These are phyloP conservation scores for Lagenidium sp. DNA, from an alignment of 352 stramenopile species.

Conservation along the genomic window DNA sequence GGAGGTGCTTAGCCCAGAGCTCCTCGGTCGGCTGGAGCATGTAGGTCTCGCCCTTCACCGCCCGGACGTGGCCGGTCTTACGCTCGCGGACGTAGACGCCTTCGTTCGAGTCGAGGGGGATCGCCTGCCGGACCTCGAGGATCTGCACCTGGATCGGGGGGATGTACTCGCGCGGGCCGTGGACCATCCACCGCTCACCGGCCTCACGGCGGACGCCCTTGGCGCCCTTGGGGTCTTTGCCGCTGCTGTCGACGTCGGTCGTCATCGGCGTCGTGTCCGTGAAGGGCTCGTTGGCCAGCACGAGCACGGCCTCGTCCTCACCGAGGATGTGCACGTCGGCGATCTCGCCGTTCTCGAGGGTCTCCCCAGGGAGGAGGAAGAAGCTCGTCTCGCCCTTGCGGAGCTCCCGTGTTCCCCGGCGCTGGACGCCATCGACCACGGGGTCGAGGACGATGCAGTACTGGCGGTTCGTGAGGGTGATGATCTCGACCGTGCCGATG, in stretches of 20 bases:
- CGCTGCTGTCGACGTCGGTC: too few species aligned
- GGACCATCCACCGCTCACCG: constrained; percentile 75
- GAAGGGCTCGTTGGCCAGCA: constrained; percentile 65
- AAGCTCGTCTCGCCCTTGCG: constrained; percentile 66
- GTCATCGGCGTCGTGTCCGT: too few species aligned
- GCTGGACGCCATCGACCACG: constrained; percentile 50
- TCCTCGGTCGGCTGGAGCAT: constrained; percentile 78
- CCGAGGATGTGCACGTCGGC: constrained; percentile 59
- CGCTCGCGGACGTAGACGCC: constrained; percentile 73
- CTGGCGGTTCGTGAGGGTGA: constrained; percentile 70
- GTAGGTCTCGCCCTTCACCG: constrained; percentile 69
- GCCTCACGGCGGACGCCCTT: constrained; percentile 39
- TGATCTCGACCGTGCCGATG: constrained; percentile 41
- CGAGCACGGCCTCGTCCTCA: constrained; percentile 69
- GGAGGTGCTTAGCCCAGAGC: constrained; percentile 58
- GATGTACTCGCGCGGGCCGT: constrained; percentile 73
- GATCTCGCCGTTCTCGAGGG: constrained; percentile 48
- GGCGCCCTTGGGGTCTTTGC: constrained; percentile 22
- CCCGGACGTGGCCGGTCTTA: constrained; percentile 63
- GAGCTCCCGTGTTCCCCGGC: constrained; percentile 58
- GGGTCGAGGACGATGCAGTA: constrained; percentile 78
- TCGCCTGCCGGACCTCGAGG: constrained; percentile 63
- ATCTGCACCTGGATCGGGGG: constrained; percentile 68
- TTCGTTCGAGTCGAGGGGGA: constrained; percentile 73
- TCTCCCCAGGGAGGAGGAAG: constrained; percentile 59